Evolutionary conservation across 2,329 filamentous ascomycete species (phyloP).

Genomic region (Tricladium varicosporioides): DNA sequence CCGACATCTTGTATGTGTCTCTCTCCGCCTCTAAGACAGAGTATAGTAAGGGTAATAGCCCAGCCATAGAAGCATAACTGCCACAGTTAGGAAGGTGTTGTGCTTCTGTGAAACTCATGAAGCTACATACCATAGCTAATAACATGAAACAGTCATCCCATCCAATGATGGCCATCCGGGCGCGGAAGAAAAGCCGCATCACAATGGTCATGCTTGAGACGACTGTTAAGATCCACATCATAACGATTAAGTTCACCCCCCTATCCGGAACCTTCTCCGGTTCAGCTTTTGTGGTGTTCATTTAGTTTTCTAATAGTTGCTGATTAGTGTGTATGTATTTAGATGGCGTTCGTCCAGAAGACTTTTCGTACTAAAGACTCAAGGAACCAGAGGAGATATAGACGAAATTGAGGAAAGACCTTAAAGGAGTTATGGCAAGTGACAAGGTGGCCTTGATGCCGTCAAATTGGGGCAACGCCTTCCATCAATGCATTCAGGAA

Average conservation of each 20-base stretch:
- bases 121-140: not conserved
- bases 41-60: not conserved
- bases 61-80: not conserved
- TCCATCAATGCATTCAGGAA: too few species aligned
- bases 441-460: too few species aligned
- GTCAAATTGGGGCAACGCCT: too few species aligned
- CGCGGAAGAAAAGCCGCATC: not conserved
- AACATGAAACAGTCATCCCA: not conserved
- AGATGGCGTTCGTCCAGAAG: too few species aligned
- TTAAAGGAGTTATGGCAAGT: too few species aligned
- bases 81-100: not conserved
- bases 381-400: too few species aligned
- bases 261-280: not conserved
- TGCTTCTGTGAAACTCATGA: not conserved
- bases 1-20: not conserved
- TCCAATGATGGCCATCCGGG: not conserved
- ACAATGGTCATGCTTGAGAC: not conserved
- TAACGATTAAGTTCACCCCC: not conserved
- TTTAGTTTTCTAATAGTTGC: not conserved
- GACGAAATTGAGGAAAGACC: too few species aligned
- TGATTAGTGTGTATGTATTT: too few species aligned
- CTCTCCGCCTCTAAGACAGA: not conserved
- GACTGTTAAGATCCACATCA: not conserved
- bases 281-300: not conserved
- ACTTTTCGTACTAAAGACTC: too few species aligned